phyloP scores from a whole-genome alignment of 345 rosid genomes.

The Balakata baccata region DNA sequence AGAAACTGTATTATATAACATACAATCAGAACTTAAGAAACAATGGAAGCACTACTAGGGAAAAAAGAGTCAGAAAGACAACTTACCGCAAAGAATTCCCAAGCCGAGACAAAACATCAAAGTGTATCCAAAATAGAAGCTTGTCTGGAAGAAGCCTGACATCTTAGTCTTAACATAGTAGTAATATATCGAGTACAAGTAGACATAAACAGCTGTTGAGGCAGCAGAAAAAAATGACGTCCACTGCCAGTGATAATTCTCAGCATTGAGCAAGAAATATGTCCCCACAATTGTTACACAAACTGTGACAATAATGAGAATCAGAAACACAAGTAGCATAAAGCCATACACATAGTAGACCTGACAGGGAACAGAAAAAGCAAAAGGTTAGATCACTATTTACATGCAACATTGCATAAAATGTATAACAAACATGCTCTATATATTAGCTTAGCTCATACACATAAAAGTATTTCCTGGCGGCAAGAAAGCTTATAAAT shows the following conservation, averaged over 20 bases:
- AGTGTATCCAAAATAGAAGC: conserved; percentile 95
- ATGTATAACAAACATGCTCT: too few relatives aligned
- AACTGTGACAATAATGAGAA: conserved; percentile 77
- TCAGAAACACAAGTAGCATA: conserved; percentile 84
- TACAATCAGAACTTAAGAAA: conserved; percentile 1
- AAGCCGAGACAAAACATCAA: conserved; percentile 94
- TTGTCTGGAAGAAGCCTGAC: conserved; percentile 96
- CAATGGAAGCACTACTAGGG: not conserved
- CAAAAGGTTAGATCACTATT: not conserved
- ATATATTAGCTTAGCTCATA: too few relatives aligned
- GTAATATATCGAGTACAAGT: conserved; percentile 85
- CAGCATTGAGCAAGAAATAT: conserved; percentile 87
- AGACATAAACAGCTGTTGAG: conserved; percentile 87
- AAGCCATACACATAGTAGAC: conserved; percentile 93
- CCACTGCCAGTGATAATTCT: conserved; percentile 99
- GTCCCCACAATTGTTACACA: conserved; percentile 94
- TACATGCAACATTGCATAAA: not conserved
- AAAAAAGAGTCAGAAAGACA: not conserved
- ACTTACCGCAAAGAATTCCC: conserved; percentile 90
- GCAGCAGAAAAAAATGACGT: conserved; percentile 94
- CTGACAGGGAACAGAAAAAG: conserved; percentile 36
- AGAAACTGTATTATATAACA: not conserved
- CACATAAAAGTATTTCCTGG: too few relatives aligned
- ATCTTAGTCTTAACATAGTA: conserved; percentile 89
- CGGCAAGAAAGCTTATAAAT: too few relatives aligned